Percentiles rank a stretch among this genome's conserved stretches.
phyloP scores from a whole-genome alignment of 345 rosid species.

The Kandelia obovata region DNA sequence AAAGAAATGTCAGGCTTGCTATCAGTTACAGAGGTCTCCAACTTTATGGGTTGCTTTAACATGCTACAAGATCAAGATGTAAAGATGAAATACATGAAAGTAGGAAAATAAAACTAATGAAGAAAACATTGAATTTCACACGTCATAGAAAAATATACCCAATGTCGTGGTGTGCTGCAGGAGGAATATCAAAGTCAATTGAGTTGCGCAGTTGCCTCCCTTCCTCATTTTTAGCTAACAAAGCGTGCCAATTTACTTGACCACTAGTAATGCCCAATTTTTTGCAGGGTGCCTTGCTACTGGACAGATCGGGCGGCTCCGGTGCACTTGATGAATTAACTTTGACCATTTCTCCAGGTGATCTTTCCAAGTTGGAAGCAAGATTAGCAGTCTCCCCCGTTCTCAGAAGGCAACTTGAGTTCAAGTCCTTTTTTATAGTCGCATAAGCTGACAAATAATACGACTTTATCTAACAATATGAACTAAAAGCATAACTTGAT shows the following conservation, averaged over 20 bases:
- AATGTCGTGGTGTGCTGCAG: slow-evolving; percentile 21
- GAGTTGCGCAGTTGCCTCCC: slow-evolving; percentile 23
- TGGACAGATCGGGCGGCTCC: slow-evolving; percentile 14
- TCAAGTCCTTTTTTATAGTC: slow-evolving; percentile 29
- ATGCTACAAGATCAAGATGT: slow-evolving; percentile 22
- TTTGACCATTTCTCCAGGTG: slow-evolving; percentile 20
- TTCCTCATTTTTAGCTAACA: slow-evolving; percentile 24
- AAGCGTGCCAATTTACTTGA: slow-evolving; percentile 17
- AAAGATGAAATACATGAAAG: not conserved
- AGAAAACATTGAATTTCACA: not conserved
- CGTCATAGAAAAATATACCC: slow-evolving; percentile 21
- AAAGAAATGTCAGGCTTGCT: slow-evolving; percentile 28
- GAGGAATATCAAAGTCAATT: slow-evolving; percentile 13
- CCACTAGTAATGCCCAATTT: slow-evolving; percentile 15
- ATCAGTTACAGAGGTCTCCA: slow-evolving; percentile 18
- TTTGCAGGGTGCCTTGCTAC: not conserved
- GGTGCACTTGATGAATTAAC: slow-evolving; percentile 16
- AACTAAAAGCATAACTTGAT: not conserved
- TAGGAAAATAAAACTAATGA: not conserved
- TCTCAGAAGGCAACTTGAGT: slow-evolving; percentile 18
- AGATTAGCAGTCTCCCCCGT: slow-evolving; percentile 21
- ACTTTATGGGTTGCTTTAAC: slow-evolving; percentile 27
- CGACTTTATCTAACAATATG: slow-evolving; percentile 2
- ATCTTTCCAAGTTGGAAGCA: slow-evolving; percentile 20
- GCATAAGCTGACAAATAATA: slow-evolving; percentile 16